Base-by-base conservation (phyloP, 2,329 filamentous ascomycete genomes). In the Sporothrix curviconia region DNA sequence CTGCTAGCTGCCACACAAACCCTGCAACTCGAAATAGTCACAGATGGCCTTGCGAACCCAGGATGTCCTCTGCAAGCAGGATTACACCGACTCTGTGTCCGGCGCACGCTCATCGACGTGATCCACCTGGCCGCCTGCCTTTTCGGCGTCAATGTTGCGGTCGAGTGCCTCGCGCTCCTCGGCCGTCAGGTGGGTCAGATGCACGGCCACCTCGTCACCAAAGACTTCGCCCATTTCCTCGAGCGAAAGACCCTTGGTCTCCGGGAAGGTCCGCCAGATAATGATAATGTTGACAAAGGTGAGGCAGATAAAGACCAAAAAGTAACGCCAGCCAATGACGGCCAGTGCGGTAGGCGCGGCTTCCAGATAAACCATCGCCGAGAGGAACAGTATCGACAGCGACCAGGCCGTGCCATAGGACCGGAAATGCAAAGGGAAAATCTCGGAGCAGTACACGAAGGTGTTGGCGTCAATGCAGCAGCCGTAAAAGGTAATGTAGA, bases 341-440 rank as follows among this genome's bases (percentile, higher is more conserved):
- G 44, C 46, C 8, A 57, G 30, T 1, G 46, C 55, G 1, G 46
- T 57, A 4, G 55, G 55, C 1, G 55, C 46, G 6, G 46, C 55
- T 17, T 52, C 37, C 4, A 46, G 24, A 25, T 46, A 46, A 7
- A 30, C 5, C 34, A 58, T 42, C n/a, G 43, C 25, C 4, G 34
- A 34, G 5, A 53, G 15, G 28, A 56, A 56, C 12, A 52, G 25
- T 17, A 37, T 25, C 17, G 19, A n/a, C 14, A 58, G 28, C n/a
- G 59, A 57, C 42, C 37, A 55, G 12, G 49, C 55, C 1, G 30
- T 56, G 9, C 50, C 57, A 17, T 51, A 47, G n/a, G 55, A 40
- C 2, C 59, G 36, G 39, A 60, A 46, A 7, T 52, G 40, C 42
- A 24, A 55, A 5, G 59, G 51, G 47, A 60, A 55, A 43, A 60